Base-by-base conservation (phyloP, 2,329 filamentous ascomycete species). In the Beauveria rudraprayagi region DNA sequence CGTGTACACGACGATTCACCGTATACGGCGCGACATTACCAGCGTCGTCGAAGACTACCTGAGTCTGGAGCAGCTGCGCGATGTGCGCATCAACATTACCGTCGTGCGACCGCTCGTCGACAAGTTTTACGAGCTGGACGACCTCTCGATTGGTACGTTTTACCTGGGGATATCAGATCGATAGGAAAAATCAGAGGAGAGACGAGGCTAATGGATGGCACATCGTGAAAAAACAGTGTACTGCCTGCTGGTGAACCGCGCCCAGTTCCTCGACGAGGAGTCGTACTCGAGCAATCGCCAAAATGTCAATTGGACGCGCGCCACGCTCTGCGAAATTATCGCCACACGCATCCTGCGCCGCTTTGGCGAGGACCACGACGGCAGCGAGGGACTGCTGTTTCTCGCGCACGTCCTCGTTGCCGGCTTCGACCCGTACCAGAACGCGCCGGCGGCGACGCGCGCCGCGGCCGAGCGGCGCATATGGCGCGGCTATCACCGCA, bases 391-490 rank as follows among this genome's bases (percentile, higher is more conserved):
- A 1, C 79, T 94, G 14, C 77, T 94, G 5, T 77, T 91, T 24
- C 79, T 94, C 6, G 85, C 90, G 6, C 89, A 92, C 66, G 88
- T 94, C 37, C 82, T 94, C 22, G 88, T 95, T 16, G 89, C 90
- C 17, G 89, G 89, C 16, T 94, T 95, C 67, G 88, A 92, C 67
- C 90, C 91, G 1, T 94, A 94, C 67, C 90, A 94, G 73, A 90
- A 90, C 66, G 90, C 90, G 0, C 91, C 91, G 0, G 75, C 80
- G 1, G 81, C 88, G 60, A 81, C 92, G 46, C 79, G 83, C 41
- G 76, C 79, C 17, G 80, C 88, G 65, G 84, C 82, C 34, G 77
- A 81, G 64, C 71, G 76, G 26, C 78, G 76, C 44, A 74, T 75
- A 16, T 74, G 77, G 2, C 81, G 78, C 75, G 76, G 75, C 41